A percentile compares a stretch with the other conserved stretches of the same genome.
Conservation (phyloP, 2,329 filamentous ascomycete species). For the Tothia fuscella region DNA sequence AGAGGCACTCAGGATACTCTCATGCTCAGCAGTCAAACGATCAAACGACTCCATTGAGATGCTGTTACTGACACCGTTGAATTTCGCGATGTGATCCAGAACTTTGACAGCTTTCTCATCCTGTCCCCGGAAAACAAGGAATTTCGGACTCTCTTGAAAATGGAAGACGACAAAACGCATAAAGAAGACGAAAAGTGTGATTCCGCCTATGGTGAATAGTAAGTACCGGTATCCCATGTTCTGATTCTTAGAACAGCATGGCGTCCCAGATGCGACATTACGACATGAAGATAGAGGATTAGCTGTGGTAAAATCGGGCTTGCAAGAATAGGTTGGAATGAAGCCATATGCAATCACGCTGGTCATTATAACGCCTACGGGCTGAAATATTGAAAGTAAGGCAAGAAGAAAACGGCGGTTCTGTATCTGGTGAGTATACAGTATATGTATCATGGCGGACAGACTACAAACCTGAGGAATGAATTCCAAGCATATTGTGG, state of each 20-base stretch:
- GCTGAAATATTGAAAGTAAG: slow-evolving; percentile 42
- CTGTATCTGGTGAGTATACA: slow-evolving; percentile 33
- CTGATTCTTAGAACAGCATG: slow-evolving; percentile 39
- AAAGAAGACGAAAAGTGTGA: slow-evolving; percentile 59
- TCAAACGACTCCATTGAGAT: slow-evolving; percentile 26
- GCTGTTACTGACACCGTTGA: slow-evolving; percentile 43
- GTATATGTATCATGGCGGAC: neutral
- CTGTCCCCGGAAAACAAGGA: slow-evolving; percentile 58
- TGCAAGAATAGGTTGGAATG: slow-evolving; percentile 54
- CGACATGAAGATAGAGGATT: slow-evolving; percentile 35
- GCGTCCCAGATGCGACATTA: slow-evolving; percentile 17
- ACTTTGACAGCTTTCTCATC: slow-evolving; percentile 57
- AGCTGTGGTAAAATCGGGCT: slow-evolving; percentile 32
- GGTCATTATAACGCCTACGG: slow-evolving; percentile 26
- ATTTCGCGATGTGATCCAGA: slow-evolving; percentile 58
- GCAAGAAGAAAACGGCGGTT: slow-evolving; percentile 42
- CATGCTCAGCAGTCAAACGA: slow-evolving; percentile 21
- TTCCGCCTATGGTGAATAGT: slow-evolving; percentile 53
- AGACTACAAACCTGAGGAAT: slow-evolving; percentile 27
- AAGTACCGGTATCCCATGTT: slow-evolving; percentile 76
- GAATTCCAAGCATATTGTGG: slow-evolving; percentile 43
- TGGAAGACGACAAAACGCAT: slow-evolving; percentile 55
- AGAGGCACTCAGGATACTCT: slow-evolving; percentile 14
- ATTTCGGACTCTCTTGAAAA: slow-evolving; percentile 66
- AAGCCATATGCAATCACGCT: slow-evolving; percentile 59